Percentiles rank a stretch among this genome's conserved stretches.
These are phyloP conservation scores for Fusarium hainanense DNA, from an alignment of 2,329 filamentous ascomycete genomes.

Conservation along the genomic window DNA sequence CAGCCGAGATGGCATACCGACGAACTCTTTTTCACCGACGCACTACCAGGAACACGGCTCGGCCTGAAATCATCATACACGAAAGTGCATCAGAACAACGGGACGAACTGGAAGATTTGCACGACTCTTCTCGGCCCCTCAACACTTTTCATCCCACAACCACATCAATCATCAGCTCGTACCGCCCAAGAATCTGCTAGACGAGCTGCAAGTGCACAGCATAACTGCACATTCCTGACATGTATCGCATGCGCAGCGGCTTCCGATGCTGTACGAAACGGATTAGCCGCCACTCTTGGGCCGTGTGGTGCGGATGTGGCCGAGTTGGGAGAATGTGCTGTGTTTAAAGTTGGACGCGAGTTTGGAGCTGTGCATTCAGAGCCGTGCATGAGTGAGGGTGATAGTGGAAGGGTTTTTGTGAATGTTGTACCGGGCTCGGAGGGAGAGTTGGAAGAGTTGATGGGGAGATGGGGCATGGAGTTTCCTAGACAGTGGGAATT, in stretches of 20 bases:
- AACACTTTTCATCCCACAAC: conserved; percentile 56
- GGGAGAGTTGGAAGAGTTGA: conserved; percentile 49
- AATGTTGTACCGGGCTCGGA: conserved; percentile 53
- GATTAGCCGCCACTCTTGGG: conserved; percentile 48
- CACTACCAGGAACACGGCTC: conserved; percentile 21
- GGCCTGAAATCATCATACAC: conserved; percentile 12
- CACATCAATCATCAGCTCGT: conserved; percentile 50
- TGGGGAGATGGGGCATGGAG: conserved; percentile 53
- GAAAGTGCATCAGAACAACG: background rate
- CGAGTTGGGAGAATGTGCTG: conserved; percentile 50
- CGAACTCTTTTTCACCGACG: conserved; percentile 56
- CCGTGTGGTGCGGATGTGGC: conserved; percentile 40
- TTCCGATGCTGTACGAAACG: conserved; percentile 53
- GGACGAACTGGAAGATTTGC: conserved; percentile 61
- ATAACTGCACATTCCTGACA: conserved; percentile 56
- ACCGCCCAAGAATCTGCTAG: conserved; percentile 48
- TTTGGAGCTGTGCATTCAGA: conserved; percentile 58
- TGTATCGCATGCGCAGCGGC: conserved; percentile 58
- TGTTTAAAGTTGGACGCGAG: conserved; percentile 57
- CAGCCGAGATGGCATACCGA: conserved; percentile 61
- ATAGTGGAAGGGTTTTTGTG: conserved; percentile 49
- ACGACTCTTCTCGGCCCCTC: conserved; percentile 59
- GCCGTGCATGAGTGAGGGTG: conserved; percentile 48
- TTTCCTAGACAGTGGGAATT: conserved; percentile 51
- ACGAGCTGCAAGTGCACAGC: conserved; percentile 45